Evolutionary conservation across 2,329 filamentous ascomycete species (phyloP).

Genomic region (Trichophyton mentagrophytes): DNA sequence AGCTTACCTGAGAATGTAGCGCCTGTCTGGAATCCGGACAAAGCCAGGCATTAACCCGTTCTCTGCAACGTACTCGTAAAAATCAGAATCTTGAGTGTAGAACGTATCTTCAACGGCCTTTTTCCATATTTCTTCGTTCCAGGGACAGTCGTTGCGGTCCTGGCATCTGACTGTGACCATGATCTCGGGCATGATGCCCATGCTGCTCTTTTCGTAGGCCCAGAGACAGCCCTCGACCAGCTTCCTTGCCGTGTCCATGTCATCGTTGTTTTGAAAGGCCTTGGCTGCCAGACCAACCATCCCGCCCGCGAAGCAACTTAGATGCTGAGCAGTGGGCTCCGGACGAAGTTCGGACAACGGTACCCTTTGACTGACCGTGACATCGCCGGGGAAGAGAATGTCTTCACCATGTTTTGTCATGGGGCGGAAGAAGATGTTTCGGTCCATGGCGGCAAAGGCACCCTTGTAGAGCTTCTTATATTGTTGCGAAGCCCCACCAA

Average conservation of each 20-base stretch:
- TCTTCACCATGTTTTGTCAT: constrained; percentile 56
- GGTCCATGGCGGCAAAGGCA: constrained; percentile 53
- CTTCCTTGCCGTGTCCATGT: constrained; percentile 38
- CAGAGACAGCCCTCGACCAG: constrained; percentile 45
- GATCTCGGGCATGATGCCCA: constrained; percentile 44
- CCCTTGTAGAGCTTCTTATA: constrained; percentile 61
- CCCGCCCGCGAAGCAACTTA: constrained; percentile 43
- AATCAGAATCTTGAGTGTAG: neutral
- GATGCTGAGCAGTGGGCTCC: constrained; percentile 37
- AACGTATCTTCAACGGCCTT: neutral
- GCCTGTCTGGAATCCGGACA: constrained; percentile 5
- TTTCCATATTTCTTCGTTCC: constrained; percentile 9
- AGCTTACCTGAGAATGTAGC: constrained; percentile 12
- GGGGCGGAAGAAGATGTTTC: constrained; percentile 64
- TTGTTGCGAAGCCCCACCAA: constrained; percentile 45
- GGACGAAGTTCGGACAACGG: constrained; percentile 18
- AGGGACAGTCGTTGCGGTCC: constrained; percentile 7
- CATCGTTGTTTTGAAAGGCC: constrained; percentile 38
- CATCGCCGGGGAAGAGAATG: constrained; percentile 59
- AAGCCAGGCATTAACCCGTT: constrained; percentile 10
- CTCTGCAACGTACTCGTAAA: constrained; percentile 3
- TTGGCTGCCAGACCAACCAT: constrained; percentile 44
- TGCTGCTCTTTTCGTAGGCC: constrained; percentile 38
- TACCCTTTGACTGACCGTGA: constrained; percentile 23
- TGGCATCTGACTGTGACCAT: constrained; percentile 33